Evolutionary conservation across 1,139 yeast species (phyloP).

Genomic region (Pichia sp.): DNA sequence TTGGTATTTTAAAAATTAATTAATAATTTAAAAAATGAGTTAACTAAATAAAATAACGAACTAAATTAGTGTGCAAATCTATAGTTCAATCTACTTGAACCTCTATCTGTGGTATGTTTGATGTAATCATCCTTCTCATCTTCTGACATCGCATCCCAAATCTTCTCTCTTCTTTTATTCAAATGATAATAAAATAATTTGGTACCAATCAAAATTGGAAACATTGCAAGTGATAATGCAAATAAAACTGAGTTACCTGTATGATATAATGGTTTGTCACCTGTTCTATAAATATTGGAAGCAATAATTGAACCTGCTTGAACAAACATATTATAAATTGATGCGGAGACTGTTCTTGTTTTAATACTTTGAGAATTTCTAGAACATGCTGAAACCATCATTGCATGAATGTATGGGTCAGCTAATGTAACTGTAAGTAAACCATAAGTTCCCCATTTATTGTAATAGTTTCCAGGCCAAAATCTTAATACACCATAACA

Average conservation of each 20-base stretch:
- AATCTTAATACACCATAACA: slow-evolving; percentile 38
- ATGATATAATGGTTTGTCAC: slow-evolving; percentile 53
- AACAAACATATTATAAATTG: slow-evolving; percentile 56
- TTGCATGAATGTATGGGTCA: slow-evolving; percentile 46
- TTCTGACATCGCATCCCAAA: too few relatives aligned
- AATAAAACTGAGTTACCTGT: slow-evolving; percentile 46
- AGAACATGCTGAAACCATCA: slow-evolving; percentile 56
- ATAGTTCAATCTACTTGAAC: too few relatives aligned
- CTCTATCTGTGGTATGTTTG: too few relatives aligned
- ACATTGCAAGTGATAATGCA: too few relatives aligned
- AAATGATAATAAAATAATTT: too few relatives aligned
- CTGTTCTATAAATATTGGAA: slow-evolving; percentile 48
- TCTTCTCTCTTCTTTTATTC: too few relatives aligned
- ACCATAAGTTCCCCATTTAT: slow-evolving; percentile 49
- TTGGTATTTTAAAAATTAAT: too few relatives aligned
- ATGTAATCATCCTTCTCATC: too few relatives aligned
- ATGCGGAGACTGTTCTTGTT: slow-evolving; percentile 53
- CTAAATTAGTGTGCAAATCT: too few relatives aligned
- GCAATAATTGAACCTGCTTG: slow-evolving; percentile 50
- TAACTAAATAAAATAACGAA: too few relatives aligned
- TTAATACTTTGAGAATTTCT: slow-evolving; percentile 55
- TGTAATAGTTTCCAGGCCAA: slow-evolving; percentile 45
- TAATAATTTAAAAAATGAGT: too few relatives aligned
- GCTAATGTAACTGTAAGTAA: slow-evolving; percentile 43
- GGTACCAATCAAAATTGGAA: too few relatives aligned